phyloP scores from a whole-genome alignment of 352 stramenopile species.

The Aphanomyces astaci region DNA sequence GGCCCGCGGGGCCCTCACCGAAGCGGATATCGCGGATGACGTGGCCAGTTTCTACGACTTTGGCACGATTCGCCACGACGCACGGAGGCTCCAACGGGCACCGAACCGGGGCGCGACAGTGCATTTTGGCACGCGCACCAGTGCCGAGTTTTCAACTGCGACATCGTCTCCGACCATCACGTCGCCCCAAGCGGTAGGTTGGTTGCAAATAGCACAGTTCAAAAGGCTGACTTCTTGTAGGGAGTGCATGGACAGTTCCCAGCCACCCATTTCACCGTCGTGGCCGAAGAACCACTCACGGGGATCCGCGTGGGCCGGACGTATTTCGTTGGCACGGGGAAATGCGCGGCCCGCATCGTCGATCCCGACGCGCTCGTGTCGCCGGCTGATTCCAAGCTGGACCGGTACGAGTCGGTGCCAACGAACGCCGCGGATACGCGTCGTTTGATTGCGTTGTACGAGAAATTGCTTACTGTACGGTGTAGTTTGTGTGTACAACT shows the following conservation, averaged over 20 bases:
- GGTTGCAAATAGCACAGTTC: not conserved
- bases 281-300: constrained; percentile 64
- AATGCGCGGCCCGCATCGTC: constrained; percentile 38
- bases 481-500: too few relatives aligned
- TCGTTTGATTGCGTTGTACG: constrained; percentile 35
- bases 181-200: not conserved
- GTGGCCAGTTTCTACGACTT: constrained; percentile 75
- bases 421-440: constrained; percentile 26
- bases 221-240: constrained; percentile 1
- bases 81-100: constrained; percentile 30
- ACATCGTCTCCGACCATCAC: constrained; percentile 29
- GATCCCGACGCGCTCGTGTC: constrained; percentile 58
- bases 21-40: constrained; percentile 55
- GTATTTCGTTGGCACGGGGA: constrained; percentile 61
- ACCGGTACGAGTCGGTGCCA: constrained; percentile 22
- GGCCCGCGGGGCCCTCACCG: constrained; percentile 33
- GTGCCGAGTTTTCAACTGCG: constrained; percentile 13
- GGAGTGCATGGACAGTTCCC: constrained; percentile 18
- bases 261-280: constrained; percentile 57
- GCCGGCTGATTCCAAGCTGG: constrained; percentile 17
- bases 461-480: not conserved
- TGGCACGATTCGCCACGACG: constrained; percentile 54
- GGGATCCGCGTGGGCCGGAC: constrained; percentile 52
- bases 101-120: constrained; percentile 42
- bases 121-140: constrained; percentile 51